Evolutionary conservation across 2,329 filamentous ascomycete species (phyloP).

Genomic region (Pestalotiopsis sp.): DNA sequence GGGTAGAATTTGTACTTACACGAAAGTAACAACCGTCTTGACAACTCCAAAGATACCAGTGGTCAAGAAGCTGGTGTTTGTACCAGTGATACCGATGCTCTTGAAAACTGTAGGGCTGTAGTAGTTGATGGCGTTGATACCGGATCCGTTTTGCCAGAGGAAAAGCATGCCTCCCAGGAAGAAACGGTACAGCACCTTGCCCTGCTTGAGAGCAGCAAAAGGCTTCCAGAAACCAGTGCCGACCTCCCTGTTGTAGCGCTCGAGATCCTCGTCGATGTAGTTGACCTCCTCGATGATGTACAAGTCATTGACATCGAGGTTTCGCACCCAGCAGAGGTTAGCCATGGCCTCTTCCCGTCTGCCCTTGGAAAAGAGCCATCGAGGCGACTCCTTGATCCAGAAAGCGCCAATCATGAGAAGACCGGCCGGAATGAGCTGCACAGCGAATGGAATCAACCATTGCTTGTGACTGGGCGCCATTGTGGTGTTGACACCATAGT

Average conservation of each 20-base stretch:
- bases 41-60: conserved; percentile 69
- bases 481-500: conserved; percentile 62
- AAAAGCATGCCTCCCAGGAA: conserved; percentile 75
- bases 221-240: conserved; percentile 77
- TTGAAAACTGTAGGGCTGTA: conserved; percentile 67
- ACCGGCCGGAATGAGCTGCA: conserved; percentile 70
- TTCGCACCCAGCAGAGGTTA: conserved; percentile 67
- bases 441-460: conserved; percentile 67
- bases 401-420: conserved; percentile 61
- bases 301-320: conserved; percentile 54
- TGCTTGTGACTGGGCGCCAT: conserved; percentile 50
- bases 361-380: conserved; percentile 69
- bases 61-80: conserved; percentile 59
- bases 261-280: conserved; percentile 71
- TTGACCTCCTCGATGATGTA: conserved; percentile 77
- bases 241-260: conserved; percentile 63
- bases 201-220: conserved; percentile 59
- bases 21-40: conserved; percentile 62
- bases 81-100: conserved; percentile 61
- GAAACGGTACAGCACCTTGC: conserved; percentile 69
- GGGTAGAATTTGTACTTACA: conserved; percentile 28
- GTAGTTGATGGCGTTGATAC: conserved; percentile 73
- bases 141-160: conserved; percentile 76
- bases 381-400: conserved; percentile 67
- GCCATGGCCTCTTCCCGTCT: conserved; percentile 60